Evolutionary conservation across 2,329 filamentous ascomycete genomes (phyloP).

Genomic region (Fusarium graminum): DNA sequence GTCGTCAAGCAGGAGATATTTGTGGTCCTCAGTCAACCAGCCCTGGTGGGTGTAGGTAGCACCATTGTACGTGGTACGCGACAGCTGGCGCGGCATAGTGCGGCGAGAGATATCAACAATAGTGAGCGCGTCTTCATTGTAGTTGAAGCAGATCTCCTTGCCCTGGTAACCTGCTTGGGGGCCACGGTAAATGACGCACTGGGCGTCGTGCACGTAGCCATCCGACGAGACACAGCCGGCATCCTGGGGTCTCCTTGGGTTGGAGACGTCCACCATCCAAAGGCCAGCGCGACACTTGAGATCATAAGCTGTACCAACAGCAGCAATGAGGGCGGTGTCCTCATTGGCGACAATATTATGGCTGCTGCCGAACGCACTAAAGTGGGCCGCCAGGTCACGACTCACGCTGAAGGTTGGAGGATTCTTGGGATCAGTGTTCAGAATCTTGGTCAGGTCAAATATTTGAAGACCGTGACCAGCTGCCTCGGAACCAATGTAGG

Average conservation of each 20-base stretch:
- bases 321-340: background rate
- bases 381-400: conserved; percentile 4
- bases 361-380: conserved; percentile 15
- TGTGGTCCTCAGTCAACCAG: conserved; percentile 60
- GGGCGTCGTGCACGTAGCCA: conserved; percentile 17
- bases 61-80: conserved; percentile 20
- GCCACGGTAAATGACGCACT: conserved; percentile 17
- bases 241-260: conserved; percentile 6
- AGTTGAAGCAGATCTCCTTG: conserved; percentile 23
- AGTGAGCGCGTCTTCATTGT: conserved; percentile 17
- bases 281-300: conserved; percentile 21
- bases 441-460: conserved; percentile 71
- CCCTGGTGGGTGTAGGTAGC: conserved; percentile 61
- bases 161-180: conserved; percentile 13
- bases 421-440: conserved; percentile 43
- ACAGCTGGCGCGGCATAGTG: conserved; percentile 14
- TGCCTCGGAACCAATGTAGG: conserved; percentile 59
- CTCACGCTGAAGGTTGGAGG: conserved; percentile 14
- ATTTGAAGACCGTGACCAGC: conserved; percentile 69
- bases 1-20: conserved; percentile 64
- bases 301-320: conserved; percentile 4
- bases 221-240: conserved; percentile 9
- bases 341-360: conserved; percentile 26
- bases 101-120: conserved; percentile 23
- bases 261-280: conserved; percentile 21